Evolutionary conservation across 75 land plant genomes (phyloP), one percentile per base, ranked within the genome.

Genomic region (Pseudotsuga menziesii): DNA sequence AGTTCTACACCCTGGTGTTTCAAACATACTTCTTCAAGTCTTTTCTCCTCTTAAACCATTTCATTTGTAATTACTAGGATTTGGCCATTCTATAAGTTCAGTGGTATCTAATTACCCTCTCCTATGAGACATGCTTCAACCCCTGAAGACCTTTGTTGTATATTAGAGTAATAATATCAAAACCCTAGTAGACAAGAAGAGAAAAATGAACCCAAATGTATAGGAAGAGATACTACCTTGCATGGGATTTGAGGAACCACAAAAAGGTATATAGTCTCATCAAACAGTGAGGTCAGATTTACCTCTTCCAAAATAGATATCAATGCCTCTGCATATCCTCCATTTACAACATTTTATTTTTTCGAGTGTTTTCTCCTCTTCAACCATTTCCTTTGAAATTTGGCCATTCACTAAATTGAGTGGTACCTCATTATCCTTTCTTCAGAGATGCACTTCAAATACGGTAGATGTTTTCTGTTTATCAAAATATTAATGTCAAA

Each of bases 21-120:
- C 20, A 48, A 41, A 41, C 74, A 55, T 35, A 39, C 39, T 66
- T 63, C 41, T 66, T 54, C 86, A 9, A 64, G 82, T 67, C 86
- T 88, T 71, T 86, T 82, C 58, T 84, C 79, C 55, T 87, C 98
- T 70, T 91, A 80, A 8, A 71, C 78, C 93, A 89, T 95, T 35
- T 35, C 74, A 26, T 76, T 77, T 48, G 96, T 76, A 56, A 93
- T 78, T 15, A 92, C 76, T 39, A 79, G 67, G 4, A 79, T 58
- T 76, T 82, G 89, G 19, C 75, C 89, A 85, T 81, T 81, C 60
- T 82, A 58, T 25, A 78, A 36, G n/a, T 67, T 67, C 20, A 36
- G 3, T 36, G 6, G 20, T n/a, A 36, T 56, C 56, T 62, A 59
- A 26, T 79, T 82, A 29, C 60, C 75, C 32, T 82, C 85, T 15